A percentile compares a stretch with the other conserved stretches of the same genome.
These are phyloP conservation scores for Meyerozyma guilliermondii DNA, from an alignment of 1,139 yeast genomes.

Conservation along the genomic window DNA sequence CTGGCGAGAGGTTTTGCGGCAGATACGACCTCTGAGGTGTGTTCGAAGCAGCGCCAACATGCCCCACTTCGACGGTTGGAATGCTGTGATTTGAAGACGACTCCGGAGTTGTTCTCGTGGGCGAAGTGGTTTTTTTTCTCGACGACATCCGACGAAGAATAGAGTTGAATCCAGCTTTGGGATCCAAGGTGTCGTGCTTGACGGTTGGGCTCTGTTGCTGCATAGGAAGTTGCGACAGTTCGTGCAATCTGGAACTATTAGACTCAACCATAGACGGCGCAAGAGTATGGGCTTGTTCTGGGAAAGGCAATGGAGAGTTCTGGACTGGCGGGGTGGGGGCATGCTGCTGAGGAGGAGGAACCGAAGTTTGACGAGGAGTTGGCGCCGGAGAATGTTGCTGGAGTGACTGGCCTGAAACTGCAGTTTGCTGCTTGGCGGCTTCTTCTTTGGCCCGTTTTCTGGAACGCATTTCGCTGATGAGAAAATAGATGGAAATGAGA, in stretches of 20 bases:
- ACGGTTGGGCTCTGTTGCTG: conserved; percentile 31
- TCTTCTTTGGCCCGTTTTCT: conserved; percentile 61
- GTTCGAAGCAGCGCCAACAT: conserved; percentile 3
- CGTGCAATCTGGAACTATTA: conserved; percentile 9
- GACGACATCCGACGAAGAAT: conserved; percentile 36
- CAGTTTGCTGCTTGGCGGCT: conserved; percentile 21
- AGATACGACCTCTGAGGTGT: conserved; percentile 1
- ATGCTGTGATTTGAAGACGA: conserved; percentile 4
- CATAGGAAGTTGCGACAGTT: conserved; percentile 4
- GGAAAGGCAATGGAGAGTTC: conserved; percentile 39
- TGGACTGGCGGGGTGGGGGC: conserved; percentile 10
- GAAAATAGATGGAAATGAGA: conserved; percentile 74
- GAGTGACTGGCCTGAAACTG: conserved; percentile 5
- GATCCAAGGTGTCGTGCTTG: conserved; percentile 28
- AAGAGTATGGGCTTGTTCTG: conserved; percentile 69
- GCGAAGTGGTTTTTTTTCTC: conserved; percentile 16
- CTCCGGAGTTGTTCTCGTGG: background rate
- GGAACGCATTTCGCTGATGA: conserved; percentile 78
- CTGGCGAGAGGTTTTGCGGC: conserved; percentile 12
- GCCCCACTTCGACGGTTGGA: conserved; percentile 6
- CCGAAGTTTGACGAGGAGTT: conserved; percentile 3
- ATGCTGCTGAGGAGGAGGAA: conserved; percentile 2
- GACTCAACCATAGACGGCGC: conserved; percentile 14
- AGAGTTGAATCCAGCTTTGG: conserved; percentile 30
- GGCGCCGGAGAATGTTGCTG: conserved; percentile 4